Base-by-base conservation (phyloP, 2,329 filamentous ascomycete genomes). In the Colletotrichum tamarilloi region DNA sequence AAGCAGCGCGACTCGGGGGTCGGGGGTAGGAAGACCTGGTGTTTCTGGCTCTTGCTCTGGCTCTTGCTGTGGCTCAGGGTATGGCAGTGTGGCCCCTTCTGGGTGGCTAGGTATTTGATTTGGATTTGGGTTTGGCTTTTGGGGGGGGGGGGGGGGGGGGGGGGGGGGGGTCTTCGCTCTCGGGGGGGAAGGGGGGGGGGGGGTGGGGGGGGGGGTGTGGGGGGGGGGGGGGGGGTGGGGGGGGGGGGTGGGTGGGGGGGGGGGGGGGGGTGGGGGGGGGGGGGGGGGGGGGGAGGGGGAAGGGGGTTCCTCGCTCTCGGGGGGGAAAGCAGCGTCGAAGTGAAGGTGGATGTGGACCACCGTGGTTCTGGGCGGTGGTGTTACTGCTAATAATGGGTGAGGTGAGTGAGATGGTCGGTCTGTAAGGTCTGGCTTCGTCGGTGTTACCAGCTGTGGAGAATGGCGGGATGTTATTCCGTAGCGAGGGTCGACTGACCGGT, bases 381-480 rank as follows among this genome's bases (percentile, higher is more conserved):
- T 22, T 32, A 26, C 58, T 38, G 42, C 19, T 55, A 7, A 12
- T 32, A 57, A 19, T 67, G 63, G 46, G 62, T 26, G 42, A 16
- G 24, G 62, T 35, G 42, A 9, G 24, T 16, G 32, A 14, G 22
- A 14, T 38, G 49, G 26, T 64, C 38, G 63, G 32, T 56, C 60
- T 63, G 60, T n/a, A n/a, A 30, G 24, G 62, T 59, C 69, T 67
- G 69, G 32, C 59, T 67, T 67, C 66, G 73, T 70, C 70, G 71
- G 71, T 74, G 71, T 67, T 62, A 62, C 56, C 57, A 60, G 42
- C 60, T 49, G 42, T 49, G 42, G 42, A n/a, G 42, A 49, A 49
- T 49, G 42, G 42, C 52, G 35, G 46, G 46, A 49, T 64, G 32
- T 64, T 64, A 55, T 64, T 49, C 49, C 62, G 62, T 35, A 55